Evolutionary conservation across 495 filamentous ascomycete genomes (phyloP).

Genomic region (Emericellopsis terricola): DNA sequence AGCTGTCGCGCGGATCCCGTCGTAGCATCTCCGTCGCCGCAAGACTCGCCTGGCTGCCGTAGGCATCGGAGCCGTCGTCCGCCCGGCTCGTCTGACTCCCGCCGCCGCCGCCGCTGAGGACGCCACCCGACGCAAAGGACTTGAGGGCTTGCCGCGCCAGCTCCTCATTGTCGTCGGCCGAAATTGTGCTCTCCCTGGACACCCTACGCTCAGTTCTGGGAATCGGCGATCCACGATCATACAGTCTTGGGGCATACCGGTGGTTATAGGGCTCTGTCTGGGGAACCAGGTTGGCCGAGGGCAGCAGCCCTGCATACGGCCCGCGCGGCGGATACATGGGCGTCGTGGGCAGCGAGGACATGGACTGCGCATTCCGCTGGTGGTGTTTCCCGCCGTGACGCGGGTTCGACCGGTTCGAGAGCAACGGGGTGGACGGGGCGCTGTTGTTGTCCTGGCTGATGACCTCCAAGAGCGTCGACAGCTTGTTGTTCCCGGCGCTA

Average conservation of each 20-base stretch:
- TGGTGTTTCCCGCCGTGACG: constrained; percentile 37
- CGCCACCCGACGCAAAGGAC: constrained; percentile 22
- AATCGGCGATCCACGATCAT: no score
- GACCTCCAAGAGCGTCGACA: constrained; percentile 1
- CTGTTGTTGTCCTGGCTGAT: constrained; percentile 29
- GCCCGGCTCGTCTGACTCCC: not conserved
- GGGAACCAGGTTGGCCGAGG: constrained; percentile 38
- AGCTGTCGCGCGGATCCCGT: constrained; percentile 30
- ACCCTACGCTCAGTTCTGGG: no score
- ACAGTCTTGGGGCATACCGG: constrained; percentile 10
- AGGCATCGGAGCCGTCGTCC: constrained; percentile 20
- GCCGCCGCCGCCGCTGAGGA: constrained; percentile 8
- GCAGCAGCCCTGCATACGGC: constrained; percentile 26
- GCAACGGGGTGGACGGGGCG: constrained; percentile 12
- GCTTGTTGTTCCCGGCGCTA: constrained; percentile 14
- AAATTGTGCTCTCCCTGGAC: constrained; percentile 87
- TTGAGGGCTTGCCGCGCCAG: constrained; percentile 36
- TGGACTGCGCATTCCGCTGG: constrained; percentile 50
- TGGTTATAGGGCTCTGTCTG: constrained; percentile 32
- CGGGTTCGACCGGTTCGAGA: constrained; percentile 17
- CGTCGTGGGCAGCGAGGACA: constrained; percentile 69
- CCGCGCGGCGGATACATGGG: constrained; percentile 32
- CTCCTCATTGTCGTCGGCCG: constrained; percentile 56
- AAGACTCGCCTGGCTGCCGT: constrained; percentile 32
- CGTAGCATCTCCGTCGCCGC: constrained; percentile 37